phyloP scores from a whole-genome alignment of 2,329 filamentous ascomycete species.

The Penicillium hordei region DNA sequence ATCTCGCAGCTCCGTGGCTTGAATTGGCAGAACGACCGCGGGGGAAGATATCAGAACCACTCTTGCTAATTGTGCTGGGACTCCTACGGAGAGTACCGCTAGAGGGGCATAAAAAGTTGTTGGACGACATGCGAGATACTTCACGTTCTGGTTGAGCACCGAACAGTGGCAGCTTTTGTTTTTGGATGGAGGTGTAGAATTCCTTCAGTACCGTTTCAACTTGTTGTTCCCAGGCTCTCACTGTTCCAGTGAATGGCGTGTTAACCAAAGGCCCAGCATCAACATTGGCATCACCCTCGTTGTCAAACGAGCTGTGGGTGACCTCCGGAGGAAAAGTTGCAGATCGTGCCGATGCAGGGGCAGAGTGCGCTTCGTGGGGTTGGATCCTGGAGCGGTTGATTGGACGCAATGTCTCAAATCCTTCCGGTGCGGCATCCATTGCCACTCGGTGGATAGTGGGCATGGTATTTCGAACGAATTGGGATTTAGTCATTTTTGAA shows the following conservation, averaged over 20 bases:
- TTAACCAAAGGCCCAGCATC: conserved; percentile 70
- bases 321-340: conserved; percentile 20
- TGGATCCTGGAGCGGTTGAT: conserved; percentile 39
- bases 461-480: conserved; percentile 96
- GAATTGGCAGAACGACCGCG: conserved; percentile 71
- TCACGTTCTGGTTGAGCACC: conserved; percentile 58
- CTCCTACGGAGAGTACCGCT: conserved; percentile 73
- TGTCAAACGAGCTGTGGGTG: conserved; percentile 15
- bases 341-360: conserved; percentile 23
- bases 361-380: conserved; percentile 32
- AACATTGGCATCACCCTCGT: conserved; percentile 29
- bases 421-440: conserved; percentile 67
- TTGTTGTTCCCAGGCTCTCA: conserved; percentile 82
- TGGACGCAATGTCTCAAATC: conserved; percentile 58
- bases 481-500: conserved; percentile 89
- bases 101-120: conserved; percentile 68
- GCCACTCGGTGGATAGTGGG: conserved; percentile 79
- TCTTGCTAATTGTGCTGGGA: conserved; percentile 89
- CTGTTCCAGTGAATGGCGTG: conserved; percentile 69
- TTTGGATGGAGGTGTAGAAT: conserved; percentile 86
- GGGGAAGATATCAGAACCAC: conserved; percentile 73
- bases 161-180: conserved; percentile 81
- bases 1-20: conserved; percentile 65
- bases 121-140: conserved; percentile 45
- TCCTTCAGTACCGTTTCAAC: conserved; percentile 88